Evolutionary conservation across 1,284 basidiomycete genomes (phyloP), one percentile per base, ranked within the genome.

Genomic region (Ceratobasidium sp.): DNA sequence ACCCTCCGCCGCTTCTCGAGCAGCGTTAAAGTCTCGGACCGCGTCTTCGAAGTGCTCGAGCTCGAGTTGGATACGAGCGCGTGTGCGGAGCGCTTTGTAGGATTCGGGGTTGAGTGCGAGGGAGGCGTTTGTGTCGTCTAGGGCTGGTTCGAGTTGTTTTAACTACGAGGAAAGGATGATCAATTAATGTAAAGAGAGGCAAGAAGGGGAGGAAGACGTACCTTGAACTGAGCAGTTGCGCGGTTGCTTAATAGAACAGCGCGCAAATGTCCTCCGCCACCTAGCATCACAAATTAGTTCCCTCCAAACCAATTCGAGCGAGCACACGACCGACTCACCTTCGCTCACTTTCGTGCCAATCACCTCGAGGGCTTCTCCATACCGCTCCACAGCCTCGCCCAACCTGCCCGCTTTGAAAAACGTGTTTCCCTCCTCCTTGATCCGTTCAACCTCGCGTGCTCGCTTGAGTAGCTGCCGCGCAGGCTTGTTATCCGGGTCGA

Each of bases 51-150:
- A 95, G 64, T 90, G 86, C 79, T 96, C 94, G 33, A 91, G 84
- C 77, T 91, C 90, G 15, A 95, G 85, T 77, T 93, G 81, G 56
- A 94, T 91, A 2, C 94, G 89, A 6, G 93, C 95, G 48, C 94
- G 91, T 1, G 94, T 96, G 47, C 95, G 91, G 50, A 94, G 84
- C 1, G 94, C 93, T 83, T 97, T 97, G 86, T 92, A 94, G 29
- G 92, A 93, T 36, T 86, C 85, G 0, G 91, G 86, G 75, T 87
- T 82, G 57, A 96, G 86, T 7, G 81, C 77, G 8, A 96, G 86
- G 5, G 93, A 93, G 11, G 86, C 85, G 67, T 91, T 88, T 8
- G 90, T 92, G 80, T 95, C 94, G 47, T 82, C 81, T 33, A 96
- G 86, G 0, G 94, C 93, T 17, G 92, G 89, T 22, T 89, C 84